These are phyloP conservation scores for Trichophyton simii DNA, from an alignment of 2,329 filamentous ascomycete species.

Conservation along the genomic window DNA sequence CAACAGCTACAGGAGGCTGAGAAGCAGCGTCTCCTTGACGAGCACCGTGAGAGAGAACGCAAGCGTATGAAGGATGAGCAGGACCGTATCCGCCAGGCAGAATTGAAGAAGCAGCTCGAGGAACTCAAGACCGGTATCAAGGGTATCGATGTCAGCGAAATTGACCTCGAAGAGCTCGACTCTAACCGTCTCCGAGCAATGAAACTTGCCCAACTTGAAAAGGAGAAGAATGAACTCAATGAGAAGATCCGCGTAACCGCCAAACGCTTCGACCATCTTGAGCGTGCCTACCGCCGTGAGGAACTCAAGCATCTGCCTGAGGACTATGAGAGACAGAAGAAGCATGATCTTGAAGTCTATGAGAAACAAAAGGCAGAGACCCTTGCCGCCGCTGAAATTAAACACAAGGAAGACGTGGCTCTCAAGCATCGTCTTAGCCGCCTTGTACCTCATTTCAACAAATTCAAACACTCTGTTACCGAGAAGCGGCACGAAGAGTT, in stretches of 20 bases:
- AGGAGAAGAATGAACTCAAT: constrained; percentile 92
- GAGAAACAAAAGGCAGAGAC: constrained; percentile 67
- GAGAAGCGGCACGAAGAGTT: constrained; percentile 89
- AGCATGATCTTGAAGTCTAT: constrained; percentile 65
- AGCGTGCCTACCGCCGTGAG: constrained; percentile 92
- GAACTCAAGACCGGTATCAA: constrained; percentile 85
- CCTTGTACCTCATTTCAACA: constrained; percentile 71
- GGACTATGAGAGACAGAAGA: constrained; percentile 74
- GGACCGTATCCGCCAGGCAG: constrained; percentile 79
- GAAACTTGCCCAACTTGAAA: constrained; percentile 90
- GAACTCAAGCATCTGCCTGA: constrained; percentile 80
- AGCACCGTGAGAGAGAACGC: constrained; percentile 81
- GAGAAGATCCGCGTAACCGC: constrained; percentile 83
- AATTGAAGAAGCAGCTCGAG: constrained; percentile 82
- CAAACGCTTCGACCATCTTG: constrained; percentile 92
- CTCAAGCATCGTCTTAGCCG: constrained; percentile 85
- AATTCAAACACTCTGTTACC: constrained; percentile 68
- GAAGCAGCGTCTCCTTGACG: constrained; percentile 74
- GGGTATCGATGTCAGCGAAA: constrained; percentile 58
- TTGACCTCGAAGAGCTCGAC: constrained; percentile 73
- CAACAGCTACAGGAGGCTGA: constrained; percentile 85
- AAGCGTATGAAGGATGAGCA: constrained; percentile 76
- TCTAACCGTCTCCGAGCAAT: constrained; percentile 81
- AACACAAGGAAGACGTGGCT: constrained; percentile 83
- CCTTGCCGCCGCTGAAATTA: constrained; percentile 65